Evolutionary conservation across 306 rosid genomes (phyloP).

Genomic region (Acacia acuminata): DNA sequence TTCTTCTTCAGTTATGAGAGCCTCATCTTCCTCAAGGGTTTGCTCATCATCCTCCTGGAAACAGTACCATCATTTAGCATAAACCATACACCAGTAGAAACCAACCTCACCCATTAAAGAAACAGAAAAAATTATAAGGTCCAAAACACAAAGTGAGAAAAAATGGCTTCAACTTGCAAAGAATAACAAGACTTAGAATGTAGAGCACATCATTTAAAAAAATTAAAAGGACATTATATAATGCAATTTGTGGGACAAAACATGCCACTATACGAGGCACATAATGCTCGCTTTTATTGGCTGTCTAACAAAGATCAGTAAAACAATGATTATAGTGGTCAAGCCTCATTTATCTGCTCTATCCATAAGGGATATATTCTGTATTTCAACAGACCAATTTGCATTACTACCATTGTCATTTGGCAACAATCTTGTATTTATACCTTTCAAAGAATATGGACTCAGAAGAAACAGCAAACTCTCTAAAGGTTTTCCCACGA

Average conservation of each 20-base stretch:
- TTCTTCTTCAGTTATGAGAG: conserved; percentile 78
- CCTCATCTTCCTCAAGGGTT: conserved; percentile 90
- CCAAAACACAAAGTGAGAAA: conserved; percentile 24
- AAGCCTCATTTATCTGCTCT: conserved; percentile 18
- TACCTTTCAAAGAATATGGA: conserved; percentile 11
- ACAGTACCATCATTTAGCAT: conserved; percentile 40
- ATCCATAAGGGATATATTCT: not conserved
- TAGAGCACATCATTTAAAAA: not conserved
- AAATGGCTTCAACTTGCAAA: conserved; percentile 24
- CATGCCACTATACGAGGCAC: not conserved
- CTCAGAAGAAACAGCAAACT: conserved; percentile 18
- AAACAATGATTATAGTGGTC: not conserved
- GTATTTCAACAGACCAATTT: conserved; percentile 20
- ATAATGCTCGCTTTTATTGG: not conserved
- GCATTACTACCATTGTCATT: not conserved
- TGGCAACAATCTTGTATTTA: conserved; percentile 3
- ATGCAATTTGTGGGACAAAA: conserved; percentile 4
- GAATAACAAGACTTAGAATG: not conserved
- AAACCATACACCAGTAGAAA: conserved; percentile 24
- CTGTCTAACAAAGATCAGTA: too few relatives aligned
- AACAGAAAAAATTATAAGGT: conserved; percentile 33
- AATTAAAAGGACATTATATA: conserved; percentile 3
- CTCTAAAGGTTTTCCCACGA: conserved; percentile 7
- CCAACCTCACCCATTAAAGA: conserved; percentile 23
- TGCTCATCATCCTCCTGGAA: conserved; percentile 94